Base-by-base conservation (phyloP, 108 stramenopile genomes). In the Chaetoceros tenuissimus region DNA sequence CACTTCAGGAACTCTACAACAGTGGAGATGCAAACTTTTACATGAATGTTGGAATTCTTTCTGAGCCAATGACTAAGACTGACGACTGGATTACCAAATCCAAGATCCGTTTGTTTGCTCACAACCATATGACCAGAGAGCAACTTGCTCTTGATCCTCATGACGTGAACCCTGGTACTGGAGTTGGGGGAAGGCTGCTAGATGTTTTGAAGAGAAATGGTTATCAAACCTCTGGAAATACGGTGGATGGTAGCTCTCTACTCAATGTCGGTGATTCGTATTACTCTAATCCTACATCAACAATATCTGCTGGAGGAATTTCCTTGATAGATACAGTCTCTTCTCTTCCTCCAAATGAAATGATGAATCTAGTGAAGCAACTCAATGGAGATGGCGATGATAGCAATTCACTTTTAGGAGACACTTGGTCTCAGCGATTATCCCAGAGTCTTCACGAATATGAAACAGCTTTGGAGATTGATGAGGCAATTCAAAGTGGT, bases 171-270 rank as follows among this genome's bases (percentile, higher is more conserved):
- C n/a, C n/a, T n/a, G n/a, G n/a, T n/a, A 31, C 59, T 2, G 76
- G 76, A 8, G 69, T 80, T 29, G 64, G 66, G 23, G 79, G 79
- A 56, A 44, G 75, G 24, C 74, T 80, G 45, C 59, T 63, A 2
- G 72, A 73, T 55, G 48, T 70, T 17, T 51, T 80, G 8, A 63
- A 20, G 69, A 72, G 48, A 68, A 62, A 44, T 78, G 73, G 73
- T 47, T 56, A 3, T 50, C 31, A 18, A 74, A 71, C 54, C 44
- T 78, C 31, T 19, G 53, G 17, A 66, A 78, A 62, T 44, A 48
- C 21, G 2, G 68, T 58, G 13, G 60, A 25, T 40, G 62, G 66
- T 34, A 63, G 56, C 19, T 55, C 74, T 2, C 1, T n/a, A n/a
- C n/a, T n/a, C n/a, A n/a, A n/a, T n/a, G n/a, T n/a, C n/a, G n/a